A percentile compares a stretch with the other conserved stretches of the same genome.
These are phyloP conservation scores for Colletotrichum gloeosporioides DNA, from an alignment of 2,329 filamentous ascomycete genomes.

Conservation along the genomic window DNA sequence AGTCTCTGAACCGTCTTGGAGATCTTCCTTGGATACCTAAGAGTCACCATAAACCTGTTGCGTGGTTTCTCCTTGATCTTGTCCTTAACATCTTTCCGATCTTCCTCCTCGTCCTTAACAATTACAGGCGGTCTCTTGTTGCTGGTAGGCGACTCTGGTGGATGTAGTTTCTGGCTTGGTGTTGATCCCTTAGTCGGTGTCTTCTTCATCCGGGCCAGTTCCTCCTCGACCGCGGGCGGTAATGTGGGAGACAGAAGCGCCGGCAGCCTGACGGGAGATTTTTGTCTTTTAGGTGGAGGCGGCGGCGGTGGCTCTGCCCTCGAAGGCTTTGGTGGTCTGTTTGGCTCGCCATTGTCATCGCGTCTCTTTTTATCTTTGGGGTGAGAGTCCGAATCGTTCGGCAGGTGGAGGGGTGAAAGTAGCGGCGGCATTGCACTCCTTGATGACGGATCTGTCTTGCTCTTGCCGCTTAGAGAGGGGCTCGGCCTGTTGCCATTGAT, in stretches of 20 bases:
- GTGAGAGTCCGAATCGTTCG: constrained; percentile 35
- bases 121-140: constrained; percentile 30
- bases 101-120: constrained; percentile 36
- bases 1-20: constrained; percentile 51
- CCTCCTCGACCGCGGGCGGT: constrained; percentile 56
- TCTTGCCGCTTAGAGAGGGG: constrained; percentile 36
- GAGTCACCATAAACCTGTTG: constrained; percentile 43
- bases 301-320: constrained; percentile 27
- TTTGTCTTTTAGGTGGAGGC: constrained; percentile 41
- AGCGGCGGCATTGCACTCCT: constrained; percentile 54
- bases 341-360: constrained; percentile 24
- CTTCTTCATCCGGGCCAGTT: constrained; percentile 42
- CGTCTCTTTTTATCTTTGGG: constrained; percentile 33
- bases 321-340: neutral
- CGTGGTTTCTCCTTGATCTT: constrained; percentile 20
- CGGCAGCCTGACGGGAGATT: constrained; percentile 45
- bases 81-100: constrained; percentile 32
- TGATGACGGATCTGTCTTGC: constrained; percentile 39
- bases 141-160: constrained; percentile 34
- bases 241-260: constrained; percentile 61
- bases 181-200: constrained; percentile 26
- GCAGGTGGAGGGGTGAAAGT: constrained; percentile 57
- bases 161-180: constrained; percentile 27
- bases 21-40: constrained; percentile 55
- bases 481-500: constrained; percentile 47